phyloP scores from a whole-genome alignment of 768 basidiomycete species.

The Lentinula guzmanii region DNA sequence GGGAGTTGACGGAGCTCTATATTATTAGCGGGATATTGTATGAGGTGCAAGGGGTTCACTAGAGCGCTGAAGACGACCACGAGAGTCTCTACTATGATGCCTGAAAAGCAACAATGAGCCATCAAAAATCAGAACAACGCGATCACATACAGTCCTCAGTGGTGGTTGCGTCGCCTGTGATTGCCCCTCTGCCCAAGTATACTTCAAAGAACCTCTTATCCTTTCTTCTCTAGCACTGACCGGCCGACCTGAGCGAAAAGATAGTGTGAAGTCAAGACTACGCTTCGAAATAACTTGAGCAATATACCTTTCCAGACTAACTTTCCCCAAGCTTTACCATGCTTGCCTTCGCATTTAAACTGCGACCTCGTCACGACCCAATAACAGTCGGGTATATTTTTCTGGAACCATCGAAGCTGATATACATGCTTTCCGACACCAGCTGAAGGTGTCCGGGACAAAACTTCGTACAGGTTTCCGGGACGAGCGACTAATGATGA shows the following conservation, averaged over 20 bases:
- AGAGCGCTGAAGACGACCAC: background rate
- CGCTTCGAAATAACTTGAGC: background rate
- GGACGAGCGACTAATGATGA: constrained; percentile 51
- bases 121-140: background rate
- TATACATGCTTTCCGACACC: constrained; percentile 64
- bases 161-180: constrained; percentile 22
- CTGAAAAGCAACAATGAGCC: background rate
- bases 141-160: background rate
- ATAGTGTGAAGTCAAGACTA: background rate
- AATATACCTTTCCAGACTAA: constrained; percentile 72
- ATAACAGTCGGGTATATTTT: constrained; percentile 60
- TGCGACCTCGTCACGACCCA: constrained; percentile 71
- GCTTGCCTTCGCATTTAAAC: constrained; percentile 67
- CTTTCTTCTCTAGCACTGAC: constrained; percentile 56
- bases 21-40: too few species aligned
- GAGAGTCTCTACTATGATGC: background rate
- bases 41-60: too few species aligned
- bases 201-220: constrained; percentile 72
- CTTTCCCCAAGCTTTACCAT: constrained; percentile 82
- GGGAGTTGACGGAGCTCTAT: too few species aligned
- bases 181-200: constrained; percentile 59
- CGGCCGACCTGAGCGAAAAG: constrained; percentile 36
- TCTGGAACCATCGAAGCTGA: constrained; percentile 69
- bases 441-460: constrained; percentile 61
- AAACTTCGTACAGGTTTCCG: constrained; percentile 66